Evolutionary conservation across 169 alveolate species (phyloP).

Genomic region (Eimeria sp.): DNA sequence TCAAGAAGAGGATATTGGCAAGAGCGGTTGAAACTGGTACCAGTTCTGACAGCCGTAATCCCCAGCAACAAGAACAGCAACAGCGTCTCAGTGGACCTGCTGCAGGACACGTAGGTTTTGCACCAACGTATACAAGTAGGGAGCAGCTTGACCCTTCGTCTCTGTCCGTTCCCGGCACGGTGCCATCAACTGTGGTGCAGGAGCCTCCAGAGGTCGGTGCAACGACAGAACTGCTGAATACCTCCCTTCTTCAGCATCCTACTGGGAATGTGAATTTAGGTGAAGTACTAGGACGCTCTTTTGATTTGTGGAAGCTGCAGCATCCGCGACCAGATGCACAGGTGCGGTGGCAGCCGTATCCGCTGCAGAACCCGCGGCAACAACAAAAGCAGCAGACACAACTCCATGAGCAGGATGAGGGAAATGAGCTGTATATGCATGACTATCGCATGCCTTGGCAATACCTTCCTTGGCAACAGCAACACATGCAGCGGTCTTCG

Average conservation of each 20-base stretch:
- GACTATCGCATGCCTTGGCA: too few species aligned
- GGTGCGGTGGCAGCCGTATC: too few species aligned
- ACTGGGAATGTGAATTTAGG: too few species aligned
- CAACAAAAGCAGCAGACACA: background rate
- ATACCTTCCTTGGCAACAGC: background rate
- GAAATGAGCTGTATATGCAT: too few species aligned
- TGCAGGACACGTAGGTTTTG: background rate
- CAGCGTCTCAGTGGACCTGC: background rate
- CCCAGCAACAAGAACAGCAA: conserved; percentile 2
- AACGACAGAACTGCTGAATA: too few species aligned
- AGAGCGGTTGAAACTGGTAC: background rate
- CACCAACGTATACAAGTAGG: background rate
- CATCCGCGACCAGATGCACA: too few species aligned
- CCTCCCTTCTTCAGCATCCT: too few species aligned
- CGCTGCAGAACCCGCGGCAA: too few species aligned
- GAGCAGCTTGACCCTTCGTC: background rate
- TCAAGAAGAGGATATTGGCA: background rate
- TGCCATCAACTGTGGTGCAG: background rate
- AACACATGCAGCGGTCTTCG: background rate
- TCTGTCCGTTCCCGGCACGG: background rate
- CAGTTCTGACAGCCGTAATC: background rate
- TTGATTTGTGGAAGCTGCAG: too few species aligned
- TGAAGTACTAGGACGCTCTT: too few species aligned
- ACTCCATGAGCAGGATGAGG: background rate
- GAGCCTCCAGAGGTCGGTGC: background rate